A percentile compares a stretch with the other conserved stretches of the same genome.
phyloP scores from a whole-genome alignment of 2,329 filamentous ascomycete genomes.

The Didymella segeticola region DNA sequence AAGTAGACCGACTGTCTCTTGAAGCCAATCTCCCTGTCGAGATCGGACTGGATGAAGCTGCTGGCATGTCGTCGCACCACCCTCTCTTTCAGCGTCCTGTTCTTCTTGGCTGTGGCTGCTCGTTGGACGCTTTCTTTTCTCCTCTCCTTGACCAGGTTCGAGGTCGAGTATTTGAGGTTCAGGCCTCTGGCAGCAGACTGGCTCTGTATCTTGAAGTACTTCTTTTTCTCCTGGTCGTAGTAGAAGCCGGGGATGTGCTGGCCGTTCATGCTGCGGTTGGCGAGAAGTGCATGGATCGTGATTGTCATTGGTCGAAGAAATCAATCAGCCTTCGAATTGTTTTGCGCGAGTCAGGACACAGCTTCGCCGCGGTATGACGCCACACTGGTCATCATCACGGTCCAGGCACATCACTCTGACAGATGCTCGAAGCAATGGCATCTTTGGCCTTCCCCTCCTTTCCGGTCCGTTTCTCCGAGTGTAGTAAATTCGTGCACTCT shows the following conservation, averaged over 20 bases:
- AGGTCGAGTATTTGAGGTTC: slow-evolving; percentile 49
- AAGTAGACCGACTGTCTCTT: slow-evolving; percentile 26
- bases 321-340: slow-evolving; percentile 3
- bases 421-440: slow-evolving; percentile 20
- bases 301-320: slow-evolving; percentile 13
- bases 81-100: slow-evolving; percentile 32
- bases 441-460: slow-evolving; percentile 20
- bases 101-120: slow-evolving; percentile 7
- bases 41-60: slow-evolving; percentile 25
- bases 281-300: slow-evolving; percentile 4
- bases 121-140: slow-evolving; percentile 31
- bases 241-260: slow-evolving; percentile 57
- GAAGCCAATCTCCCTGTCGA: slow-evolving; percentile 39
- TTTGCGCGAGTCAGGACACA: slow-evolving; percentile 28
- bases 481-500: not conserved
- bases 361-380: slow-evolving; percentile 24
- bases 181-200: slow-evolving; percentile 43
- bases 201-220: slow-evolving; percentile 58
- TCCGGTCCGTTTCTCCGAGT: slow-evolving; percentile 1
- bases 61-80: slow-evolving; percentile 28
- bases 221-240: slow-evolving; percentile 56
- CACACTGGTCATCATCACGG: slow-evolving; percentile 21
- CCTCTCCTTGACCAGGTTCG: slow-evolving; percentile 50
- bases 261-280: slow-evolving; percentile 43
- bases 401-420: slow-evolving; percentile 30